Conservation (phyloP, 192 early-diverging fungal genomes). For the Spinellus fusiger region DNA sequence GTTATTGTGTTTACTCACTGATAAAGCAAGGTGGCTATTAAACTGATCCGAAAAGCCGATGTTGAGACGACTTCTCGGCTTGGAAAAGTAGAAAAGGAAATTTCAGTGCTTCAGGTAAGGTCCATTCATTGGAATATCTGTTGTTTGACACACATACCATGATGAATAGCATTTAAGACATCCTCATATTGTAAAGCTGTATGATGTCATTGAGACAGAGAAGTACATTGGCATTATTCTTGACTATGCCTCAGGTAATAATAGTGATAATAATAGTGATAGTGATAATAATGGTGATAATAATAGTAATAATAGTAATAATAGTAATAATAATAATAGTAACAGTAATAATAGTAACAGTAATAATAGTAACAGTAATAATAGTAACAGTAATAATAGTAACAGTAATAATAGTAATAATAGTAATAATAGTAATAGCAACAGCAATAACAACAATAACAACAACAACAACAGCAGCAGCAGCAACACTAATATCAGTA, state of each 20-base stretch:
- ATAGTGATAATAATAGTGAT: not conserved
- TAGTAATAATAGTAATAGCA: too few relatives aligned
- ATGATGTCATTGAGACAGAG: conserved; percentile 79
- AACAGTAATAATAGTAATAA: too few relatives aligned
- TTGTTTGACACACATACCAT: not conserved
- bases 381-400: too few relatives aligned
- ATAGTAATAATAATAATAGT: too few relatives aligned
- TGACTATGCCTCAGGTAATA: conserved; percentile 65
- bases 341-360: too few relatives aligned
- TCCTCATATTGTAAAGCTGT: conserved; percentile 68
- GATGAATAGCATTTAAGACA: conserved; percentile 64
- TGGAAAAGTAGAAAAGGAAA: conserved; percentile 89
- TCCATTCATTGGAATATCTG: not conserved
- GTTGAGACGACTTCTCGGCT: conserved; percentile 73
- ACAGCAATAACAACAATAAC: too few relatives aligned
- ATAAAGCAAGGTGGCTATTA: conserved; percentile 75
- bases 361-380: too few relatives aligned
- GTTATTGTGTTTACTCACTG: too few relatives aligned
- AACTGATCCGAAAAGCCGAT: conserved; percentile 87
- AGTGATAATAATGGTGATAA: too few relatives aligned
- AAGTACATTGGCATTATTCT: conserved; percentile 80
- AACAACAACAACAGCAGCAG: too few relatives aligned
- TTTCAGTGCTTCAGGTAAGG: conserved; percentile 81
- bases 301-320: too few relatives aligned
- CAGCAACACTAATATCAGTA: too few relatives aligned